Evolutionary conservation across 2,329 filamentous ascomycete species (phyloP).

Genomic region (Xylaria sp.): DNA sequence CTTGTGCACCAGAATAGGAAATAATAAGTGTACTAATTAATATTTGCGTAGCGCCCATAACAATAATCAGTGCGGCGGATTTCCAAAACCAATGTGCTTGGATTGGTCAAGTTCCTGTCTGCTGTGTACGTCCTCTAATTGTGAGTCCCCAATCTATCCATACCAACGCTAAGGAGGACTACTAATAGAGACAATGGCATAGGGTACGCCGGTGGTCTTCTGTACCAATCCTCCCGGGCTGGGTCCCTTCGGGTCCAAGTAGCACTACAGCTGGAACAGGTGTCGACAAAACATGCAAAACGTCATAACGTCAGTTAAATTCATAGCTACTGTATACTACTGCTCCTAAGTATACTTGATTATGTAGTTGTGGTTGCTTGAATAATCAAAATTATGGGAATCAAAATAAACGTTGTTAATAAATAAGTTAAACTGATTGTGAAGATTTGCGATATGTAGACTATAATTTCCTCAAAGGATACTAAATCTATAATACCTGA

Average conservation of each 20-base stretch:
- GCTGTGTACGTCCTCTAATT: slow-evolving; percentile 20
- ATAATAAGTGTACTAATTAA: neutral
- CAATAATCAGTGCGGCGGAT: neutral
- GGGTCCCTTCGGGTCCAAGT: neutral
- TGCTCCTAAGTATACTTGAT: no score
- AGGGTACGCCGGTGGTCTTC: neutral
- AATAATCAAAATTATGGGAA: no score
- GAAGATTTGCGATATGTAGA: no score
- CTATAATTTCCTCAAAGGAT: no score
- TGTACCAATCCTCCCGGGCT: neutral
- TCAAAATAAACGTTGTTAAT: no score
- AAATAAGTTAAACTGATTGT: no score
- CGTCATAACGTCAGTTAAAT: no score
- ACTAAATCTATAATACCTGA: no score
- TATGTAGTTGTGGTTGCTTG: no score
- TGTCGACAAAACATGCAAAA: no score
- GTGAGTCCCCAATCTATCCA: slow-evolving; percentile 1
- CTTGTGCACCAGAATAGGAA: neutral
- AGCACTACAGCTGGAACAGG: neutral
- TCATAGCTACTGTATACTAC: no score
- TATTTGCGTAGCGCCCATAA: neutral
- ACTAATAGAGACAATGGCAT: neutral
- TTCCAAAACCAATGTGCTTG: slow-evolving; percentile 21
- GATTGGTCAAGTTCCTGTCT: slow-evolving; percentile 3
- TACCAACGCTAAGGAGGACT: neutral